phyloP scores from a whole-genome alignment of 208 protist species.

The Trypanosoma cruzi region DNA sequence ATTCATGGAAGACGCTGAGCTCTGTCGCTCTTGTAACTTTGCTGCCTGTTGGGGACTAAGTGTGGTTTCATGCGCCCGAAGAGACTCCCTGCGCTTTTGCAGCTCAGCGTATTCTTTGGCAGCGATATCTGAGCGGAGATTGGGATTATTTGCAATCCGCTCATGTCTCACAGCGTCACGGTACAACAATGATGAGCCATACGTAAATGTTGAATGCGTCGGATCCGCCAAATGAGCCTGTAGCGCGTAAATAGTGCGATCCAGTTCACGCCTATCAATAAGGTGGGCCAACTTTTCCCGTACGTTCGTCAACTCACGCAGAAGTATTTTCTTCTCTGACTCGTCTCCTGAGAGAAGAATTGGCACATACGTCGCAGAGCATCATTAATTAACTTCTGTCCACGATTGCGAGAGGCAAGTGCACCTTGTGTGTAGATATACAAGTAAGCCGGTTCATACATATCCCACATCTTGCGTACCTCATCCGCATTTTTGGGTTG shows the following conservation, averaged over 20 bases:
- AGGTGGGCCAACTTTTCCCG: slow-evolving; percentile 84
- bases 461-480: slow-evolving; percentile 78
- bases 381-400: slow-evolving; percentile 82
- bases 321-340: slow-evolving; percentile 56
- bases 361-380: slow-evolving; percentile 81
- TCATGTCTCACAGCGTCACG: slow-evolving; percentile 63
- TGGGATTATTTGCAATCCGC: slow-evolving; percentile 58
- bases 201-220: slow-evolving; percentile 65
- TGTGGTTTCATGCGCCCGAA: slow-evolving; percentile 45
- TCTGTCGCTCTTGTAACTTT: slow-evolving; percentile 49
- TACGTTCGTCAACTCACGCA: slow-evolving; percentile 75
- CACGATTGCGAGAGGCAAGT: slow-evolving; percentile 63
- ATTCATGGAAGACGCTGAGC: slow-evolving; percentile 24
- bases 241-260: slow-evolving; percentile 79
- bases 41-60: slow-evolving; percentile 61
- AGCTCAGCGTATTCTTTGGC: slow-evolving; percentile 75
- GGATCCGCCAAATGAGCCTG: slow-evolving; percentile 62
- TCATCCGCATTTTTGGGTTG: slow-evolving; percentile 67
- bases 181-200: slow-evolving; percentile 74
- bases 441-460: slow-evolving; percentile 82
- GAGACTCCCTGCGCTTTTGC: slow-evolving; percentile 47
- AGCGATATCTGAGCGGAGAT: slow-evolving; percentile 64
- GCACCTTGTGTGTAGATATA: slow-evolving; percentile 89
- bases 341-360: slow-evolving; percentile 66
- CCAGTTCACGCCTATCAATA: slow-evolving; percentile 71